Base-by-base conservation (phyloP, 257 asterid genomes). In the Knoxia roxburghii region DNA sequence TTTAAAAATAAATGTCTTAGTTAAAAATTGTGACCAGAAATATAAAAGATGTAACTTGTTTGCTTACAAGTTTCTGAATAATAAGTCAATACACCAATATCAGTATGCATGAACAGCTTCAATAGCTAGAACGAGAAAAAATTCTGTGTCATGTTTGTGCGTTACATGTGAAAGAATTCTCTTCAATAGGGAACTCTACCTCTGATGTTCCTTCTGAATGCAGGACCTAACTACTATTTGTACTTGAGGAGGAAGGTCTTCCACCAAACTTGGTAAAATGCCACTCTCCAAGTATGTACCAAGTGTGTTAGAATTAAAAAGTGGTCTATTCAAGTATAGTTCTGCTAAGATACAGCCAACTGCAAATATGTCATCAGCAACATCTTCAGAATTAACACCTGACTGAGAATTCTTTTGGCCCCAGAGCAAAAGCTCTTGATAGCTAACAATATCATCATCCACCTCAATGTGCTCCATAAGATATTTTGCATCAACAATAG, bases 311-410 rank as follows among this genome's bases (percentile, higher is more conserved):
- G 81, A 74, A 82, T 87, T 86, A 83, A 93, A 93, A 56, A 90
- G 95, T 58, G 99, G 99, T 77, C 77, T 83, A 70, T 82, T 82
- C 83, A 82, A 72, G 69, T 90, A 85, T 76, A 93, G 90, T 78
- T 93, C 97, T 53, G 97, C 95, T 67, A 93, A 81, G 74, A 90
- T 87, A 78, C 99, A 93, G 59, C 99, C 99, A 81, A 88, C 67
- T 33, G 92, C 83, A 84, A 93, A 93, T 75, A 90, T 85, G 80
- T 93, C 99, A 72, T 80, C 79, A 2, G 96, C 94, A 78, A 79
- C 61, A 72, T 80, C 70, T 78, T 65, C 73, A 72, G 89, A 83
- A 68, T 77, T 73, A 63, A 75, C 69, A 61, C 58, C 73, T 52
- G 85, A 77, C 41, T 29, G 39, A 59, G 79, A 72, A 69, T 68